Percentiles rank a stretch among this genome's conserved stretches.
phyloP scores from a whole-genome alignment of 2,329 filamentous ascomycete genomes.

The Esteya vermicola region DNA sequence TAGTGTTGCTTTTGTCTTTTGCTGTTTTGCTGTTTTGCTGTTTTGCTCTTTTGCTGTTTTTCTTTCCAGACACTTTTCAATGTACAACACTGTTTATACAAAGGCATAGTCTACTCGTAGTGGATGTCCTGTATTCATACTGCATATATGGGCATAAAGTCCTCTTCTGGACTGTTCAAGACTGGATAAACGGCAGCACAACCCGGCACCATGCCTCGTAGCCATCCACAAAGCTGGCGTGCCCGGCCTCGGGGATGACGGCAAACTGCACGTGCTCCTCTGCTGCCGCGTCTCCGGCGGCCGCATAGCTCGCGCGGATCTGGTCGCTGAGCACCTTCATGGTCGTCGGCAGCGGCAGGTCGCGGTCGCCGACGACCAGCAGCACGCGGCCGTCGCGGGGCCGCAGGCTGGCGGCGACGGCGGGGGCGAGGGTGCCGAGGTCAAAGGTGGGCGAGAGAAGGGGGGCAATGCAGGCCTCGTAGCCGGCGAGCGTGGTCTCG shows the following conservation, averaged over 20 bases:
- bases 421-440: slow-evolving; percentile 17
- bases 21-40: no score
- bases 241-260: slow-evolving; percentile 21
- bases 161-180: neutral
- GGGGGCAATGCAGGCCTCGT: slow-evolving; percentile 25
- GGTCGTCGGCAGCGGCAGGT: slow-evolving; percentile 21
- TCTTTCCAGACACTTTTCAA: no score
- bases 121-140: no score
- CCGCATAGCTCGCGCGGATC: slow-evolving; percentile 19
- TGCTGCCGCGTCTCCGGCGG: neutral
- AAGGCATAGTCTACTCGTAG: no score
- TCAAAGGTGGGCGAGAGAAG: slow-evolving; percentile 24
- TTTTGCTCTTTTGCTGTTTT: no score
- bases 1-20: no score
- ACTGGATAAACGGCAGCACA: slow-evolving; percentile 13
- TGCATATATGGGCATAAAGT: neutral
- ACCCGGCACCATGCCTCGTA: slow-evolving; percentile 17
- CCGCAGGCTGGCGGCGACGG: slow-evolving; percentile 17
- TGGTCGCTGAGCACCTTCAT: slow-evolving; percentile 24
- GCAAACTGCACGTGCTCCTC: slow-evolving; percentile 16
- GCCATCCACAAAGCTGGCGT: slow-evolving; percentile 24
- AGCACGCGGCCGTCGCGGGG: slow-evolving; percentile 16
- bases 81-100: no score
- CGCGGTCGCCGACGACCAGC: slow-evolving; percentile 26
- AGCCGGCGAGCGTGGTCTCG: slow-evolving; percentile 24